phyloP scores from a whole-genome alignment of 2,329 filamentous ascomycete species.

The Chrysoporthe austroafricana region DNA sequence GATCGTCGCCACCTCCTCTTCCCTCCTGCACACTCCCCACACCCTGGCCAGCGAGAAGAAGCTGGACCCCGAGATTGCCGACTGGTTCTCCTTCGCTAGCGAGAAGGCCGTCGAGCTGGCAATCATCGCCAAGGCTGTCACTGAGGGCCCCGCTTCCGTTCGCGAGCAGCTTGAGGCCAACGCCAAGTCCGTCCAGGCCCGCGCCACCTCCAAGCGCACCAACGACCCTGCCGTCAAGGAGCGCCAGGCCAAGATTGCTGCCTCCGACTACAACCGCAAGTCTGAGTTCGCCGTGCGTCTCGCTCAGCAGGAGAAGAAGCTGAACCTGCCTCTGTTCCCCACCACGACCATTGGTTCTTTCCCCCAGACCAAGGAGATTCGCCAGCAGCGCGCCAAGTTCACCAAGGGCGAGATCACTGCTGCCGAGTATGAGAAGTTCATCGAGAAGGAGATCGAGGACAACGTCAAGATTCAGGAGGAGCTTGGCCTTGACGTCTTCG shows the following conservation, averaged over 20 bases:
- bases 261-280: slow-evolving; percentile 89
- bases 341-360: slow-evolving; percentile 99
- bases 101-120: slow-evolving; percentile 94
- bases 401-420: slow-evolving; percentile 97
- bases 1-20: slow-evolving; percentile 94
- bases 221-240: slow-evolving; percentile 98
- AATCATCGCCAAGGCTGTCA: slow-evolving; percentile 95
- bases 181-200: slow-evolving; percentile 89
- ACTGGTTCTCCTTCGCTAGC: slow-evolving; percentile 98
- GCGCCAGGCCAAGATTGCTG: slow-evolving; percentile 84
- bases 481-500: slow-evolving; percentile 94
- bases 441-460: slow-evolving; percentile 96
- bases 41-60: slow-evolving; percentile 99
- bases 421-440: slow-evolving; percentile 96
- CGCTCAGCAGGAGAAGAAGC: slow-evolving; percentile 84
- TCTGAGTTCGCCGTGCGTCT: slow-evolving; percentile 86
- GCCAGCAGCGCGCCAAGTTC: slow-evolving; percentile 95
- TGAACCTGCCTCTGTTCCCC: slow-evolving; percentile 95
- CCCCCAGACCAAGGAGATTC: slow-evolving; percentile 99
- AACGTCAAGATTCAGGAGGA: slow-evolving; percentile 98
- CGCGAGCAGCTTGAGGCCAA: slow-evolving; percentile 92
- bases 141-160: slow-evolving; percentile 85
- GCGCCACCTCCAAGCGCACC: slow-evolving; percentile 89
- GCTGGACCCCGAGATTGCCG: slow-evolving; percentile 86
- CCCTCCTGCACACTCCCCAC: slow-evolving; percentile 97